Percentiles rank a stretch among this genome's conserved stretches.
Conservation (phyloP, 2,329 filamentous ascomycete species). For the Paraphaeosphaeria sporulosa region DNA sequence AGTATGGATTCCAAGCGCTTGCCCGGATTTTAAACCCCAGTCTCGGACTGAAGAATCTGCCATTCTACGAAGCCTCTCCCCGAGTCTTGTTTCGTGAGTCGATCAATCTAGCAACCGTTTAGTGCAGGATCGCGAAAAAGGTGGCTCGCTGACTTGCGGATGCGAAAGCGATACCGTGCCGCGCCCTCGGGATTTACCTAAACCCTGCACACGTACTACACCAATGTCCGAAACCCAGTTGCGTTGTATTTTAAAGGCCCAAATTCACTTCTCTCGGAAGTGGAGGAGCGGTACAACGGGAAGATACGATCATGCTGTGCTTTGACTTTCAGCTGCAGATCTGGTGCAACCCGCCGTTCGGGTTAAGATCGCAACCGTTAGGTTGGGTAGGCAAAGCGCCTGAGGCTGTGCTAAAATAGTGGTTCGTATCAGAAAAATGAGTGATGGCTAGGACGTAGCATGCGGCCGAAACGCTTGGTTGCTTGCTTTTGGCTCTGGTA, state of each 20-base stretch:
- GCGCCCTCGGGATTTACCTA: neutral
- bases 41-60: neutral
- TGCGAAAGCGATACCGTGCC: constrained; percentile 8
- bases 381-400: neutral
- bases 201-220: neutral
- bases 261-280: neutral
- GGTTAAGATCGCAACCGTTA: neutral
- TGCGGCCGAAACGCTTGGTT: neutral
- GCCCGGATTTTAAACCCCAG: neutral
- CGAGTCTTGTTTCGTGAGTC: constrained; percentile 7
- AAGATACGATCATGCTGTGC: neutral
- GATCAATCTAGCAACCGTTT: constrained; percentile 5
- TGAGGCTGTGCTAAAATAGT: neutral
- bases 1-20: neutral
- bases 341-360: constrained; percentile 1
- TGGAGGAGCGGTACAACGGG: neutral
- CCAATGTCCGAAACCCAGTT: neutral
- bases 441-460: neutral
- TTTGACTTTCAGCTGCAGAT: neutral
- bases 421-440: neutral
- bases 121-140: neutral
- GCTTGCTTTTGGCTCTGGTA: constrained; percentile 7
- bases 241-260: neutral
- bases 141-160: neutral
- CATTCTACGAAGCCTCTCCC: neutral